Percentiles rank a stretch among this genome's conserved stretches.
Conservation (phyloP, 2,329 filamentous ascomycete species). For the Geoglossum cookeanum region DNA sequence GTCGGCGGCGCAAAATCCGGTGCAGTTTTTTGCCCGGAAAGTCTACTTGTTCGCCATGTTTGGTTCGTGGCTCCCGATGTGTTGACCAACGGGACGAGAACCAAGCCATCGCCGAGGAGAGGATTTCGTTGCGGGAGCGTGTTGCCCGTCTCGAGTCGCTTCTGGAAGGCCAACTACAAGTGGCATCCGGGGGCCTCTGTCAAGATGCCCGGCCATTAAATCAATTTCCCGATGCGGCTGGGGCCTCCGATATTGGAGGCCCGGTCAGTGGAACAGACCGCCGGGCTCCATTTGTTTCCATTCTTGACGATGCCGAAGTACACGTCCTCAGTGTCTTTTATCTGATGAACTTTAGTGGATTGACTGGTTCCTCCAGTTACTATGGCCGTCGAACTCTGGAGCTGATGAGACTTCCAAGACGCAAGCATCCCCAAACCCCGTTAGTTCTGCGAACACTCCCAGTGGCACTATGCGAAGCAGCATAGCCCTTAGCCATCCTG, state of each 20-base stretch:
- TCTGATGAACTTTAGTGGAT: slow-evolving; percentile 9
- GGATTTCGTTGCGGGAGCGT: slow-evolving; percentile 22
- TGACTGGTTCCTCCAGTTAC: too few species aligned
- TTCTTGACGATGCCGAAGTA: slow-evolving; percentile 21
- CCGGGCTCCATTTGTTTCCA: slow-evolving; percentile 18
- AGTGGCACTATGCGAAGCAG: too few species aligned
- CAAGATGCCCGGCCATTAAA: slow-evolving; percentile 5
- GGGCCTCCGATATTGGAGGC: neutral
- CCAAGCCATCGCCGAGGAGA: slow-evolving; percentile 21
- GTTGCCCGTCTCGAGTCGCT: slow-evolving; percentile 24
- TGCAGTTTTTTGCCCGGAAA: slow-evolving; percentile 26
- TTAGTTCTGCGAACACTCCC: too few species aligned
- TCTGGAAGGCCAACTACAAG: slow-evolving; percentile 19
- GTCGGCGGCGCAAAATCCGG: slow-evolving; percentile 30
- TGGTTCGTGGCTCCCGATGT: slow-evolving; percentile 25
- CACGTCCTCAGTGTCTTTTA: slow-evolving; percentile 1
- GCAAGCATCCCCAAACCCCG: too few species aligned
- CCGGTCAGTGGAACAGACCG: slow-evolving; percentile 7
- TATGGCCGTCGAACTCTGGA: too few species aligned
- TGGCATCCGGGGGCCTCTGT: slow-evolving; percentile 16
- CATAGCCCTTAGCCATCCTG: too few species aligned
- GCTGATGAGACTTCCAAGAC: too few species aligned
- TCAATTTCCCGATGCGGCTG: neutral
- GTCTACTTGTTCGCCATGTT: slow-evolving; percentile 26
- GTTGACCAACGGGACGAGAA: slow-evolving; percentile 23